Evolutionary conservation across 305 asterid species (phyloP), one percentile per base, ranked within the genome.

Genomic region (Fraxinus greggii): DNA sequence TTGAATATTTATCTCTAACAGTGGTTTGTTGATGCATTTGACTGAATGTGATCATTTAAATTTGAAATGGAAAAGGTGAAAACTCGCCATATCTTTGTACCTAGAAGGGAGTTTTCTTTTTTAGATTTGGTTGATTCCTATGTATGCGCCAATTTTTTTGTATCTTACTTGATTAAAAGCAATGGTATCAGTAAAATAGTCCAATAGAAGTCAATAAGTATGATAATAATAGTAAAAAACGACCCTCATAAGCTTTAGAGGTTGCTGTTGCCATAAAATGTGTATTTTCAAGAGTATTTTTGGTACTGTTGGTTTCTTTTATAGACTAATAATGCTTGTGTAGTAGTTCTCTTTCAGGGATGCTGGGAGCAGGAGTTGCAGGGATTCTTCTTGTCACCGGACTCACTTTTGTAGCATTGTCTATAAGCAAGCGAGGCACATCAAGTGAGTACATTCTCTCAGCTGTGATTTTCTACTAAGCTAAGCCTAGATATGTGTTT

Each of bases 321-420:
- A 88, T 86, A 80, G 90, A 81, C 90, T 90, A 80, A 80, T 93
- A 90, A 92, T 92, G 88, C 89, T 81, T 89, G 82, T 83, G 86
- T 86, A 86, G 89, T 91, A 89, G 97, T 88, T 89, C 77, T 67
- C 76, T 92, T 89, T 90, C 97, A 94, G 99, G 97, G 85, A 85
- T 93, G 84, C 82, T 94, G 79, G 91, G 91, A 70, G 94, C 93
- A 70, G 98, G 98, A 83, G 91, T 90, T 83, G 92, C 97, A 7
- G 97, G 93, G 81, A 67, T 89, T 80, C 76, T 94, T 88, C 90
- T 96, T 80, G 90, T 96, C 26, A 94, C 92, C 32, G 98, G 98
- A 81, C 87, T 96, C 86, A 85, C 93, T 65, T 88, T 89, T 85
- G 93, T 93, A 35, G 92, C 94, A 40, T 80, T 93, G 56, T 87